Conservation (phyloP, 495 filamentous ascomycete species). For the Podospora tetraspora region DNA sequence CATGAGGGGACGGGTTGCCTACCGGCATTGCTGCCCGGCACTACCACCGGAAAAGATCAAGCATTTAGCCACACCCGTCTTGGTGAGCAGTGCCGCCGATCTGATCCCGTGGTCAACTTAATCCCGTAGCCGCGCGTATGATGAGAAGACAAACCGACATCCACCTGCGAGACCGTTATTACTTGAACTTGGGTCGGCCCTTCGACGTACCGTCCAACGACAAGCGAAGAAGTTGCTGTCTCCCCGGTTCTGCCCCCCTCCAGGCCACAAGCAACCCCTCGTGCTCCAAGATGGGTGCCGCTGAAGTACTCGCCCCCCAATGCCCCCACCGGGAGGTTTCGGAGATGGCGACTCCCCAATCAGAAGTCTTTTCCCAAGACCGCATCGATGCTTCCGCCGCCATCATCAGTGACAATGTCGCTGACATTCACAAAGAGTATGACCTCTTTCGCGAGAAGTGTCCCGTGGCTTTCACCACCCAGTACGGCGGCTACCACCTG, state of each 20-base stretch:
- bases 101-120: not conserved
- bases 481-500: constrained; percentile 15
- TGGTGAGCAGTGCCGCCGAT: not conserved
- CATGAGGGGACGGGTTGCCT: not conserved
- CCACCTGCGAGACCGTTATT: not conserved
- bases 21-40: not conserved
- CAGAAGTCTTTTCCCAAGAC: constrained; percentile 5
- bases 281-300: not conserved
- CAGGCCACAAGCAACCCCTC: not conserved
- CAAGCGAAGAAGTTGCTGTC: not conserved
- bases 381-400: constrained; percentile 13
- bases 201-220: not conserved
- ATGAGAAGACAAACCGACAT: not conserved
- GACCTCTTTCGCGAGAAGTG: constrained; percentile 11
- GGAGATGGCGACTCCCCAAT: not conserved
- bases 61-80: not conserved
- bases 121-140: not conserved
- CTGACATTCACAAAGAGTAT: constrained; percentile 12
- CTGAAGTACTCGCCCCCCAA: not conserved
- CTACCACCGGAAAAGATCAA: not conserved
- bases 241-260: not conserved
- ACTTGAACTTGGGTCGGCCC: not conserved
- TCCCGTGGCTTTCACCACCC: constrained; percentile 9
- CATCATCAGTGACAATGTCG: constrained; percentile 8
- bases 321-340: not conserved